Conservation (phyloP, 1,284 basidiomycete genomes). For the Irpex lacteus region DNA sequence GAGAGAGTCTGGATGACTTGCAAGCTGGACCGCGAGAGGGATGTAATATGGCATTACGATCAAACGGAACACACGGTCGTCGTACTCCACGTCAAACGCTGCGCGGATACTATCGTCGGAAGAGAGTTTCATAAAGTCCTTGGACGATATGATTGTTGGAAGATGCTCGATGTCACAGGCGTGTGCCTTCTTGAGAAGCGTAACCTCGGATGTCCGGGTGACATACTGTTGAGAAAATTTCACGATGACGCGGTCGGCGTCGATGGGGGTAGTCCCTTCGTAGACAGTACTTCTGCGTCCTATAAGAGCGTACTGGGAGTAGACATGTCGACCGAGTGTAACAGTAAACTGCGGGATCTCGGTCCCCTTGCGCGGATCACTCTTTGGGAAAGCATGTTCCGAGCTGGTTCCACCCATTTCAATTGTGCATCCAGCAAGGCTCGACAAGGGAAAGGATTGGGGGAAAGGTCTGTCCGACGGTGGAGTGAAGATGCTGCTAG, state of each 20-base stretch:
- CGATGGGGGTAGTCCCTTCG: background rate
- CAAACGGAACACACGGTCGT: constrained; percentile 4
- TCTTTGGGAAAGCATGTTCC: too few species aligned
- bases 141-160: background rate
- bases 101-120: background rate
- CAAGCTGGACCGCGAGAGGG: constrained; percentile 1
- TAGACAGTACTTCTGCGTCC: background rate
- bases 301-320: background rate
- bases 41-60: constrained; percentile 9
- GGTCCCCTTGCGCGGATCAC: background rate
- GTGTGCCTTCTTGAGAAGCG: background rate
- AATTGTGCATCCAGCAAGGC: background rate
- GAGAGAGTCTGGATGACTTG: background rate
- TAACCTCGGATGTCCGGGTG: background rate
- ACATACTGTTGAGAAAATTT: constrained; percentile 2
- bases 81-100: constrained; percentile 3
- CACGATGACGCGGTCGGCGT: background rate
- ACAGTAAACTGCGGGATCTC: background rate
- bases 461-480: background rate
- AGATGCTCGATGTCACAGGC: background rate
- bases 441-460: background rate
- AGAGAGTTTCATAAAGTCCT: background rate
- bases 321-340: background rate
- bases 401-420: background rate
- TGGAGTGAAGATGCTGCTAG: background rate